Percentiles rank a stretch among this genome's conserved stretches.
These are phyloP conservation scores for Aspergillus kassunensis DNA, from an alignment of 495 filamentous ascomycete species.

Conservation along the genomic window DNA sequence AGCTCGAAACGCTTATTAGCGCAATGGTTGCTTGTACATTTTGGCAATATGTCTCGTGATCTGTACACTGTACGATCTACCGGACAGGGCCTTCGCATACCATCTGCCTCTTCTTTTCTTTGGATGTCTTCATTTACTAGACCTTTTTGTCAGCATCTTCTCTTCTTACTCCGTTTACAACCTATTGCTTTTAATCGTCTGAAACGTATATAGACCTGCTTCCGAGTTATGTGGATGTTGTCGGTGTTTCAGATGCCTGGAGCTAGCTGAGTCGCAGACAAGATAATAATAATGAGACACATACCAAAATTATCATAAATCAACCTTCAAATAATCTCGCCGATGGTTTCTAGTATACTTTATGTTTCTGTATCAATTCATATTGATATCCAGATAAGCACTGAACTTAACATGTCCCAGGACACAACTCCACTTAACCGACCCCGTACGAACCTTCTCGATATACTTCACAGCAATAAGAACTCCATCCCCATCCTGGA, in stretches of 20 bases:
- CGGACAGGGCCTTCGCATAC: conserved; percentile 11
- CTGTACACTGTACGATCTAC: conserved; percentile 15
- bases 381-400: no score
- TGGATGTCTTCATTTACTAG: conserved; percentile 17
- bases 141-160: conserved; percentile 3
- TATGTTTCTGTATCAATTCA: no score
- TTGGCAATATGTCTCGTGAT: conserved; percentile 20
- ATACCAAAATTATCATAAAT: no score
- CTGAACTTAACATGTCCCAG: no score
- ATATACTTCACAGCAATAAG: background rate
- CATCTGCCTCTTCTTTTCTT: conserved; percentile 14
- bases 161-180: conserved; percentile 13
- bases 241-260: conserved; percentile 19
- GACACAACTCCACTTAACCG: no score
- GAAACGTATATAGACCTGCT: conserved; percentile 16
- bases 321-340: no score
- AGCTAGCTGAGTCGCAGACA: conserved; percentile 17
- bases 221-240: conserved; percentile 15
- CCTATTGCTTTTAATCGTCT: conserved; percentile 11
- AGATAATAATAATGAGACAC: conserved; percentile 3
- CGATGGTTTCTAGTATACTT: no score
- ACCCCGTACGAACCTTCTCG: no score
- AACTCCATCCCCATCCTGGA: conserved; percentile 5
- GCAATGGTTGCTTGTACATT: conserved; percentile 23
- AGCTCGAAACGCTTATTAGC: conserved; percentile 19